Percentiles rank a stretch among this genome's conserved stretches.
phyloP scores from a whole-genome alignment of 108 stramenopile species.

The Nitzschia putrida region DNA sequence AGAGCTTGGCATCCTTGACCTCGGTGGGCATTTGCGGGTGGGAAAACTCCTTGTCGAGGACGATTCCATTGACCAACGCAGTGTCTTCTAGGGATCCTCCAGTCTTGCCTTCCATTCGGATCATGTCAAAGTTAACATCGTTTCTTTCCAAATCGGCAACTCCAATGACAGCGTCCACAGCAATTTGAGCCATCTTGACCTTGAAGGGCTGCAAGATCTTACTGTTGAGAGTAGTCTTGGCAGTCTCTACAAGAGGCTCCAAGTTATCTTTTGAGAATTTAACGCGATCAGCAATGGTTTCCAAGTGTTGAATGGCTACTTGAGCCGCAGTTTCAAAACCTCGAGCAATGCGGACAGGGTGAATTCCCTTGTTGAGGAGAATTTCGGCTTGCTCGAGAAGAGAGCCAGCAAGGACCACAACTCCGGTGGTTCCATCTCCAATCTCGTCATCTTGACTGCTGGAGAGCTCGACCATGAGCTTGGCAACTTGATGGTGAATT shows the following conservation, averaged over 20 bases:
- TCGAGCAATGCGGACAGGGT: slow-evolving; percentile 96
- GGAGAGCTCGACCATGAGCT: slow-evolving; percentile 96
- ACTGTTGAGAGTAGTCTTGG: slow-evolving; percentile 94
- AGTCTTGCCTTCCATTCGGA: slow-evolving; percentile 99
- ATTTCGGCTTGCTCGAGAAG: slow-evolving; percentile 97
- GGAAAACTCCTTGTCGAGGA: slow-evolving; percentile 97
- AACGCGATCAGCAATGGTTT: slow-evolving; percentile 85
- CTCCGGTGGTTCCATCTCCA: slow-evolving; percentile 99
- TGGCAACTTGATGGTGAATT: slow-evolving; percentile 94
- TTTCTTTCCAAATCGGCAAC: slow-evolving; percentile 96
- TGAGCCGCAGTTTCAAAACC: slow-evolving; percentile 96
- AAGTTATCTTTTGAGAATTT: slow-evolving; percentile 85
- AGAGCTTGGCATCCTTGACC: slow-evolving; percentile 92
- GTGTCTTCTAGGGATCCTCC: slow-evolving; percentile 97
- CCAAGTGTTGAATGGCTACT: slow-evolving; percentile 87
- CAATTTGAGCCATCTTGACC: slow-evolving; percentile 94
- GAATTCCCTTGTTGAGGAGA: slow-evolving; percentile 89
- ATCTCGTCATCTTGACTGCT: slow-evolving; percentile 98
- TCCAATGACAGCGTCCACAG: slow-evolving; percentile 92
- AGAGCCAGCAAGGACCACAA: slow-evolving; percentile 97
- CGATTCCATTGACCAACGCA: slow-evolving; percentile 94
- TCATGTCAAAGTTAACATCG: slow-evolving; percentile 99
- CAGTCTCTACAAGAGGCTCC: slow-evolving; percentile 89
- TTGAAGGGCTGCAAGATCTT: slow-evolving; percentile 98
- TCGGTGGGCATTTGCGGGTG: slow-evolving; percentile 97